These are phyloP conservation scores for Xylariales sp. DNA, from an alignment of 2,329 filamentous ascomycete species.

Conservation along the genomic window DNA sequence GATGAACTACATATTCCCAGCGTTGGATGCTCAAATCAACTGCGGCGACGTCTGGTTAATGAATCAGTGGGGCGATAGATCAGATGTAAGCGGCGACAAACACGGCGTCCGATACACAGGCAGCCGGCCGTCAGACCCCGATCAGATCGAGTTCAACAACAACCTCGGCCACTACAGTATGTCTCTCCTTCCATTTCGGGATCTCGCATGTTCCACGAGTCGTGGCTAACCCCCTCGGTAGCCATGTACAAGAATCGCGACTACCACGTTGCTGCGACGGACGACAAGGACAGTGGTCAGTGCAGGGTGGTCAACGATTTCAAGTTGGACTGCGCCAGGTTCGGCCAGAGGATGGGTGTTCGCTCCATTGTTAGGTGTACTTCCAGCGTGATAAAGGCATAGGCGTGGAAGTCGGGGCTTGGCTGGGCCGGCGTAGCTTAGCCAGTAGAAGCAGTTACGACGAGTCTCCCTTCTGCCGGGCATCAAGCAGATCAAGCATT, in stretches of 20 bases:
- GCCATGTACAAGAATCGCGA: constrained; percentile 1
- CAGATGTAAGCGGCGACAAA: not conserved
- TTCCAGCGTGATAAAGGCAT: too few species aligned
- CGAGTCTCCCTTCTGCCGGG: too few species aligned
- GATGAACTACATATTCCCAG: not conserved
- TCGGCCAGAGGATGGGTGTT: too few species aligned
- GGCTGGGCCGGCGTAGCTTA: too few species aligned
- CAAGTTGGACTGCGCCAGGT: too few species aligned
- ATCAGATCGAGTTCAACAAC: not conserved
- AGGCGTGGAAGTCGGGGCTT: too few species aligned
- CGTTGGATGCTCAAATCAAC: not conserved
- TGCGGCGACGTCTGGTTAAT: not conserved
- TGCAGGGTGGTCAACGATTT: not conserved
- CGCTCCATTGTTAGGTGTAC: too few species aligned
- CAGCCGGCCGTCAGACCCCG: not conserved
- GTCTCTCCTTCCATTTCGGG: not conserved
- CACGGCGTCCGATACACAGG: not conserved
- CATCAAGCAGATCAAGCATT: too few species aligned
- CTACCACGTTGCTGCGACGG: not conserved
- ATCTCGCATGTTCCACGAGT: not conserved
- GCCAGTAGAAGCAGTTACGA: too few species aligned
- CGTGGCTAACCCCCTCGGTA: not conserved
- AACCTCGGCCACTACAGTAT: not conserved
- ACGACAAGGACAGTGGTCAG: not conserved
- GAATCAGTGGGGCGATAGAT: not conserved